Conservation (phyloP, 306 rosid species). For the Vigna angularis region DNA sequence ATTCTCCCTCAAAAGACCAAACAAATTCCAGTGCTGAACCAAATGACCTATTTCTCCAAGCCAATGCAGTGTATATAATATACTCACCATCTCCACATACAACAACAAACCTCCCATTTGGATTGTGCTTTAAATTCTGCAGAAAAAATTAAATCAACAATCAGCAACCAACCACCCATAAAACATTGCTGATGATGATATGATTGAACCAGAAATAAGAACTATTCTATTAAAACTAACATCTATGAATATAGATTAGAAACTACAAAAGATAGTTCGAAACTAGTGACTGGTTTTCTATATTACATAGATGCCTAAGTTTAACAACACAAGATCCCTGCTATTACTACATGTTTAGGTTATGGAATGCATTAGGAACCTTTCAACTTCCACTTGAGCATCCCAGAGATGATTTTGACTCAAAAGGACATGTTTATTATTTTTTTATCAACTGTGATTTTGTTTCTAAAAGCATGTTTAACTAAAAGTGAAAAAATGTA, state of each 20-base stretch:
- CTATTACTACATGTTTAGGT: conserved; percentile 5
- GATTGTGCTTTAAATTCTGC: conserved; percentile 95
- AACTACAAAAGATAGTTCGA: conserved; percentile 23
- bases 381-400: not conserved
- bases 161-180: conserved; percentile 31
- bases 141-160: conserved; percentile 26
- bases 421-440: not conserved
- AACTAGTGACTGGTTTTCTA: conserved; percentile 10
- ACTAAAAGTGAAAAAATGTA: conserved; percentile 1
- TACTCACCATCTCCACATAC: conserved; percentile 99
- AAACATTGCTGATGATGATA: conserved; percentile 14
- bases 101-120: conserved; percentile 99
- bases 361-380: not conserved
- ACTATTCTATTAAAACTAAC: conserved; percentile 21
- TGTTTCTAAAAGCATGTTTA: not conserved
- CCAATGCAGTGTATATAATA: conserved; percentile 96
- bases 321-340: conserved; percentile 18
- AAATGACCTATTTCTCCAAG: conserved; percentile 98
- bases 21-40: conserved; percentile 97
- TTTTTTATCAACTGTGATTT: not conserved
- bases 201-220: conserved; percentile 34
- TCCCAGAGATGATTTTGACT: not conserved
- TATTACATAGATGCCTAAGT: conserved; percentile 7
- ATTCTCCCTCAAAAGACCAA: conserved; percentile 98
- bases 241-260: conserved; percentile 29